Evolutionary conservation across 352 stramenopile genomes (phyloP).

Genomic region (Aphanomyces stellatus): DNA sequence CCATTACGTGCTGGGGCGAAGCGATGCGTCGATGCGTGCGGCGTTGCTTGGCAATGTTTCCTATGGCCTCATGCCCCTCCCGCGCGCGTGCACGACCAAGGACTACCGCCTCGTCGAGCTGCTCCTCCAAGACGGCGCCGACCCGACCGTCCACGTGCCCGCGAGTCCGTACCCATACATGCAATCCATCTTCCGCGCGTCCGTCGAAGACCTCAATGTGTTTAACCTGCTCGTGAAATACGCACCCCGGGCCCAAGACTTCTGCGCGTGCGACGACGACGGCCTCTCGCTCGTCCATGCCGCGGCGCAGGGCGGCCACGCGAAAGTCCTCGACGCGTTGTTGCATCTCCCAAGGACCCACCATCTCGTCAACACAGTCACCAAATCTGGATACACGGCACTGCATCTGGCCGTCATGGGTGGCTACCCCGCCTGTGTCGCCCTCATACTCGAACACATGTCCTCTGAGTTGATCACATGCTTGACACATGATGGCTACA

Average conservation of each 20-base stretch:
- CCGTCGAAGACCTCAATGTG: neutral
- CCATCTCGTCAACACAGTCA: conserved; percentile 2
- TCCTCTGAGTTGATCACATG: neutral
- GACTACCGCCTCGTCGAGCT: conserved; percentile 3
- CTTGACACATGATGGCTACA: conserved; percentile 26
- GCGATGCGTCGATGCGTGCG: neutral
- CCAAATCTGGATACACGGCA: neutral
- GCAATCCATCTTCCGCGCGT: conserved; percentile 7
- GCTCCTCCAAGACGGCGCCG: conserved; percentile 5
- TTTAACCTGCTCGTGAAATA: conserved; percentile 29
- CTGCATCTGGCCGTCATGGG: conserved; percentile 11
- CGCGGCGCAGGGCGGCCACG: conserved; percentile 31
- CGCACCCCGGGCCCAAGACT: conserved; percentile 21
- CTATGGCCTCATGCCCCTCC: conserved; percentile 13
- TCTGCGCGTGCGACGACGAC: conserved; percentile 30
- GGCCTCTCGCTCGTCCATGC: conserved; percentile 44
- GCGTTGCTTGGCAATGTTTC: conserved; percentile 6
- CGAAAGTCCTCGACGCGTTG: conserved; percentile 13
- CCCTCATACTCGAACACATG: conserved; percentile 1
- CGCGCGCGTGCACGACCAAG: neutral
- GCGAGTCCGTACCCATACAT: neutral
- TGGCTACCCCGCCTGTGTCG: conserved; percentile 3
- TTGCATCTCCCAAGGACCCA: neutral
- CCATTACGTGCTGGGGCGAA: neutral
- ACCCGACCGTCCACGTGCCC: neutral